Evolutionary conservation across 352 stramenopile genomes (phyloP), one percentile per base, ranked within the genome.

Genomic region (Globisporangium splendens): DNA sequence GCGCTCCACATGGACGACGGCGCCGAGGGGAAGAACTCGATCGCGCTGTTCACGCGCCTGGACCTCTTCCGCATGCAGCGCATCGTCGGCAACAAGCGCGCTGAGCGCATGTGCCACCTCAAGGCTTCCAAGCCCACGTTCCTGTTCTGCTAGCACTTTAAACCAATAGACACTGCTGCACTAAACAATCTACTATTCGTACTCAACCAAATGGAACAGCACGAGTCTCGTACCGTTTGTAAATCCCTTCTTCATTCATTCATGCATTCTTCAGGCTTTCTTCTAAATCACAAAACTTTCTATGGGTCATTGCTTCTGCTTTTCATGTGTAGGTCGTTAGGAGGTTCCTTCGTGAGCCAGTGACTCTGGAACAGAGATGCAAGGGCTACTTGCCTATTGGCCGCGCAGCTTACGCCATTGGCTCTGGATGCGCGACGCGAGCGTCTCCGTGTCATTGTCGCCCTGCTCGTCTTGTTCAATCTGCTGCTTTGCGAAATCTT

Each of bases 91-190:
- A 70, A 84, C 51, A 84, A 86, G 52, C 79, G 79, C 8, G 80
- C 83, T 1, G 59, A 86, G 38, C 79, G 79, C 41, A 93, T 93
- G 83, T 89, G 77, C 60, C 74, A 77, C 38, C 56, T 66, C 4
- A 86, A 76, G 57, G 77, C 77, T 13, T 54, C 68, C 2, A 93
- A 90, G 55, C 65, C 80, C 8, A 90, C 82, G 15, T 93, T 89
- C 53, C 69, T 93, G 38, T 93, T 93, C 54, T 86, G 77, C 57
- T 93, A 88, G 43, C 28, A 10, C 28, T 35, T 6, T 4, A 35
- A 35, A 6, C 7, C 28, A 8, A 35, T 35, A 35, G 28, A 35
- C 28, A 35, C 28, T 8, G 28, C 28, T 35, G 28, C 28, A 35
- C 28, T 6, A 35, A n/a, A 11, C 28, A 8, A 35, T 35, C 28